Conservation (phyloP, 768 basidiomycete species). For the Cytidiella melzeri region DNA sequence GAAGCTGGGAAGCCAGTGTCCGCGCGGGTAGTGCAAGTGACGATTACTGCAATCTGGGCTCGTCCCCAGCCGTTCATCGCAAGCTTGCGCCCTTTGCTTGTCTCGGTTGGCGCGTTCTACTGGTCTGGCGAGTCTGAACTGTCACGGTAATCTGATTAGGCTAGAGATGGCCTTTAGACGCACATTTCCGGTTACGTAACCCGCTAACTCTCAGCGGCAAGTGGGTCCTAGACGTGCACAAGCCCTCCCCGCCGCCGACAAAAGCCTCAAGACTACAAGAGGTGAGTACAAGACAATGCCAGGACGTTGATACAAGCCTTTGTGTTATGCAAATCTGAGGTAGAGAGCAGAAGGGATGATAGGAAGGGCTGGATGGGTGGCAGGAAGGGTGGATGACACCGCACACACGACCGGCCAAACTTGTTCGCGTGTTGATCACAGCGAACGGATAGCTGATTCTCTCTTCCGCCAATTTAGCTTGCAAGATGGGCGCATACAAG, state of each 20-base stretch:
- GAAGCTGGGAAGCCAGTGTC: too few relatives aligned
- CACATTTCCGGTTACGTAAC: background rate
- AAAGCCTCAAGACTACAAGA: constrained; percentile 25
- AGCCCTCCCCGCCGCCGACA: constrained; percentile 18
- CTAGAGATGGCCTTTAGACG: too few relatives aligned
- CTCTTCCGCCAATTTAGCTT: constrained; percentile 26
- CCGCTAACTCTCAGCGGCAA: background rate
- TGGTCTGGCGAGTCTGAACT: too few relatives aligned
- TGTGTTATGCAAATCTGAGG: background rate
- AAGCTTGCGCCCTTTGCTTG: too few relatives aligned
- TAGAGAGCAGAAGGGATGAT: constrained; percentile 6
- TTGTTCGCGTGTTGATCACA: constrained; percentile 2
- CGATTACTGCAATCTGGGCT: too few relatives aligned
- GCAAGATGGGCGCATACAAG: constrained; percentile 89
- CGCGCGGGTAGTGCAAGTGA: too few relatives aligned
- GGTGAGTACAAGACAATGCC: constrained; percentile 21
- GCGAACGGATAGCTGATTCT: constrained; percentile 17
- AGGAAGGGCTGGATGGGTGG: constrained; percentile 26
- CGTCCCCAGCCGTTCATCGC: too few relatives aligned
- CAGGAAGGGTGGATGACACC: constrained; percentile 18
- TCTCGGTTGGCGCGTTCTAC: too few relatives aligned
- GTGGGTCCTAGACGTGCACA: background rate
- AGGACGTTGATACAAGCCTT: constrained; percentile 8
- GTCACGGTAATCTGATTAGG: too few relatives aligned
- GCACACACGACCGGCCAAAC: background rate